phyloP scores from a whole-genome alignment of 768 basidiomycete genomes.

The Agaricus subrufescens region DNA sequence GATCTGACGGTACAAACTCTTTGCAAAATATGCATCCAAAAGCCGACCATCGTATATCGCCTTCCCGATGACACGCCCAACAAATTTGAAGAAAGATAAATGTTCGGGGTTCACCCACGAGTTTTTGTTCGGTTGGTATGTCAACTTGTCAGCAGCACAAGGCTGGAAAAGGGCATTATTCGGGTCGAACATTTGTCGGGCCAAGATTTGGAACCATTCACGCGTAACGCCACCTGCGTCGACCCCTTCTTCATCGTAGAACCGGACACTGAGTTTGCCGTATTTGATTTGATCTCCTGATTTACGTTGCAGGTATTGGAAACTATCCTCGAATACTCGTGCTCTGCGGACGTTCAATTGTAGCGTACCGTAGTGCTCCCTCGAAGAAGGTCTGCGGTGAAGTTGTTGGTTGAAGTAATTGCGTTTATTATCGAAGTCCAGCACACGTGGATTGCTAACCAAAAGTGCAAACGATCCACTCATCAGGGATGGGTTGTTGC shows the following conservation, averaged over 20 bases:
- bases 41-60: slow-evolving; percentile 96
- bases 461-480: slow-evolving; percentile 96
- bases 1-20: slow-evolving; percentile 93
- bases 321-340: slow-evolving; percentile 97
- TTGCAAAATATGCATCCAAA: slow-evolving; percentile 96
- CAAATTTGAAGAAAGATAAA: slow-evolving; percentile 96
- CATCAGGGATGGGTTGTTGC: slow-evolving; percentile 97
- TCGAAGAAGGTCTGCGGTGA: slow-evolving; percentile 72
- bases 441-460: slow-evolving; percentile 91
- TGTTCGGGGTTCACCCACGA: slow-evolving; percentile 95
- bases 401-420: slow-evolving; percentile 93
- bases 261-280: slow-evolving; percentile 94
- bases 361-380: slow-evolving; percentile 79
- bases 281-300: slow-evolving; percentile 96
- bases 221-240: slow-evolving; percentile 98
- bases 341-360: slow-evolving; percentile 87
- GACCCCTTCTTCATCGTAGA: slow-evolving; percentile 96
- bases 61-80: slow-evolving; percentile 96
- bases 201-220: slow-evolving; percentile 98
- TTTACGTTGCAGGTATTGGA: slow-evolving; percentile 84
- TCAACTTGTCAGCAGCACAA: slow-evolving; percentile 89
- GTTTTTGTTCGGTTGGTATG: slow-evolving; percentile 94
- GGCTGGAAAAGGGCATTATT: slow-evolving; percentile 98
- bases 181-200: slow-evolving; percentile 98
- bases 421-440: slow-evolving; percentile 99